Conservation (phyloP, 31 red algal genomes). For the Porphyra umbilicalis region DNA sequence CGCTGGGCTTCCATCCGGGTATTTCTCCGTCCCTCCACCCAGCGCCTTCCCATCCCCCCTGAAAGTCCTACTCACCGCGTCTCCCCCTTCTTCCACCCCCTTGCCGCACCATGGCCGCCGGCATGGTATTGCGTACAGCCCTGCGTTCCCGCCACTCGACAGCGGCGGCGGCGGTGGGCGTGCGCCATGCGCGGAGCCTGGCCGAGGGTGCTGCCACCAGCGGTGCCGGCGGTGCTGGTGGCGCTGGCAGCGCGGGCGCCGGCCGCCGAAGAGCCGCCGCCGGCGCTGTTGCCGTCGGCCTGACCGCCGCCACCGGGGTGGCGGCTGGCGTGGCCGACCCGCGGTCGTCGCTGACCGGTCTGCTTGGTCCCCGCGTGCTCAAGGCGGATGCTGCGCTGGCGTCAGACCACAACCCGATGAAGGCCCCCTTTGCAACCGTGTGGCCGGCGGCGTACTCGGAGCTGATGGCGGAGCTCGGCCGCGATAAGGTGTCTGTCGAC, state of each 20-base stretch:
- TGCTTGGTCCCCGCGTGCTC: background rate
- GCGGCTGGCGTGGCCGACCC: background rate
- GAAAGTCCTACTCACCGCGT: no score
- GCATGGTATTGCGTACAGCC: background rate
- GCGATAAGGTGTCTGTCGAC: constrained; percentile 44
- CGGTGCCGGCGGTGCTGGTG: background rate
- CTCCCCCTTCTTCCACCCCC: no score
- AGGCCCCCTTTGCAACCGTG: constrained; percentile 37
- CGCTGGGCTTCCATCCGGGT: no score
- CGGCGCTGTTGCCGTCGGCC: background rate
- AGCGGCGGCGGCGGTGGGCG: background rate
- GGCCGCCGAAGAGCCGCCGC: background rate
- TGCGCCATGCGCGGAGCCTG: background rate
- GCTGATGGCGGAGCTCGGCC: constrained; percentile 30
- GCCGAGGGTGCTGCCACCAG: background rate
- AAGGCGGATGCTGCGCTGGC: background rate
- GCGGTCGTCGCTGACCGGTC: background rate
- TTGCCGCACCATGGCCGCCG: background rate
- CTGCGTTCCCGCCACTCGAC: background rate
- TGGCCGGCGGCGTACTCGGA: constrained; percentile 53
- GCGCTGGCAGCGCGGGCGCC: background rate
- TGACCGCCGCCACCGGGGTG: background rate
- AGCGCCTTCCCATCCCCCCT: no score
- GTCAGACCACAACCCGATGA: constrained; percentile 11
- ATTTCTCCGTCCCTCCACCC: no score